Conservation (phyloP, 2,329 filamentous ascomycete genomes). For the Orbilia blumenaviensis region DNA sequence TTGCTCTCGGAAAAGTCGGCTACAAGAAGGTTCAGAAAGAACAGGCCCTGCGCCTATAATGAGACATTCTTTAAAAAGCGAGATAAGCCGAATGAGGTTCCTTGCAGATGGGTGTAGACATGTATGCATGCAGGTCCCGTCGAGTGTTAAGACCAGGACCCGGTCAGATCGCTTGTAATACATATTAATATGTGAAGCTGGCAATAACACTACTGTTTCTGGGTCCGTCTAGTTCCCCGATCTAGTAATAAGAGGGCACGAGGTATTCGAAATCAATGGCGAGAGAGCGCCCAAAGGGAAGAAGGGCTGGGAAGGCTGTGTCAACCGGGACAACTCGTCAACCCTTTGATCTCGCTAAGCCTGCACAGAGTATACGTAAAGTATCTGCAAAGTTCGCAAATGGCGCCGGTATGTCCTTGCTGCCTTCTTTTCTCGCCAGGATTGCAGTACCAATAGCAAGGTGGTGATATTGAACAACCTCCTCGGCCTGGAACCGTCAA, state of each 20-base stretch:
- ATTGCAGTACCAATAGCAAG: background rate
- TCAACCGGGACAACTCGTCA: background rate
- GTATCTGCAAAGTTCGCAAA: background rate
- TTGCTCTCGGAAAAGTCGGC: background rate
- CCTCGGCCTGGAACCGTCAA: background rate
- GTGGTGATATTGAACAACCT: background rate
- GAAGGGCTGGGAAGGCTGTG: background rate
- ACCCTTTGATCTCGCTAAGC: background rate
- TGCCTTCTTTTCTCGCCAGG: slow-evolving; percentile 14
- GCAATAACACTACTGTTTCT: background rate
- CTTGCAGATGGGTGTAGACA: background rate
- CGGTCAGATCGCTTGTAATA: background rate
- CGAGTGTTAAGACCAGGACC: background rate
- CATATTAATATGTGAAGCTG: too few relatives aligned
- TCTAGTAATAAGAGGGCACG: too few relatives aligned
- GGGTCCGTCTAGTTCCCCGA: background rate
- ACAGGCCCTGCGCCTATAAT: background rate
- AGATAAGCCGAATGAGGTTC: slow-evolving; percentile 13
- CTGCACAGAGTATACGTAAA: background rate
- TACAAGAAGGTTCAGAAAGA: background rate
- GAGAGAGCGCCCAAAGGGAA: too few relatives aligned
- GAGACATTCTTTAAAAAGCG: slow-evolving; percentile 8
- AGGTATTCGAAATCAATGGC: too few relatives aligned
- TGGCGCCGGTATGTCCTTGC: background rate
- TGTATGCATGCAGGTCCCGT: slow-evolving; percentile 18